Evolutionary conservation across 805 yeast genomes (phyloP), one percentile per base, ranked within the genome.

Genomic region (Babjeviella inositovora): DNA sequence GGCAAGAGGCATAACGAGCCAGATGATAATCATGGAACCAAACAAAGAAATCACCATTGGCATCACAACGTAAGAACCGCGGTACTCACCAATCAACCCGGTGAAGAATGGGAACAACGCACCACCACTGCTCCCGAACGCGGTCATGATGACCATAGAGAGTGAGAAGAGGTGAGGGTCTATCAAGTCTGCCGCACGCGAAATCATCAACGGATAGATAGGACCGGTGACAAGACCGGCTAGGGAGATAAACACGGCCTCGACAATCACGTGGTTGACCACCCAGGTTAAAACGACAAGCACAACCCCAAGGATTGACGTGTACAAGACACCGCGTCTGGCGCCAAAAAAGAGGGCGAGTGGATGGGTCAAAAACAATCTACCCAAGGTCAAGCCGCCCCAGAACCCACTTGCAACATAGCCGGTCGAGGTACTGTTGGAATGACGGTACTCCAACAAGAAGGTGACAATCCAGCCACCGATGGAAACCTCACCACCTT

Each of bases 101-200:
- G 63, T 61, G 9, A 62, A 21, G 32, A 65, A 64, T 14, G 72
- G 72, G 27, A 62, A 51, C 4, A 64, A 34, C 3, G 70, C 67
- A n/a, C 71, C 73, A 10, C 73, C 73, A 11, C 63, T 50, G 6
- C 65, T 53, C 1, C 73, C 73, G 36, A 63, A 62, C 0, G 71
- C 70, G 1, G 70, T 60, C 41, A 53, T 55, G 20, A 65, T 48
- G 1, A 70, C 62, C 32, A 65, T n/a, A n/a, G n/a, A n/a, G n/a
- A n/a, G n/a, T n/a, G n/a, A n/a, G n/a, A 0, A 41, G 32, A 14
- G 41, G 38, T 10, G 45, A 38, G 28, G 43, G 47, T 22, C 43
- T 45, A 25, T 41, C 43, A 15, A 6, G 8, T 6, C 13, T 1
- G 45, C 35, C 7, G 33, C 24, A 13, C 32, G 30, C 1, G 43